Conservation (phyloP, 805 yeast species). For the Naumovozyma castellii region DNA sequence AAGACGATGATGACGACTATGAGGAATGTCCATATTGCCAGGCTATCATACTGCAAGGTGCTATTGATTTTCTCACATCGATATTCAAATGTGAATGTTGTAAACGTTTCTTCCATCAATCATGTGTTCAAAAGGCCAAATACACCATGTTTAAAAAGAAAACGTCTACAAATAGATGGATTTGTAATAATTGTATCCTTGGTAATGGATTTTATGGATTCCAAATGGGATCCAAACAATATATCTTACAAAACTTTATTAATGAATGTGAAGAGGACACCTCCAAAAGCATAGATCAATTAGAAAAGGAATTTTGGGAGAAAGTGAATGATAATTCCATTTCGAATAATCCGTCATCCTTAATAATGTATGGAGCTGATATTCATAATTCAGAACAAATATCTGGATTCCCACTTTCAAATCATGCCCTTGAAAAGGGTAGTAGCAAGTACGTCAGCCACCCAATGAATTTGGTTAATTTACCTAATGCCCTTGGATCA, state of each 20-base stretch:
- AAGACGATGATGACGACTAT: conserved; percentile 24
- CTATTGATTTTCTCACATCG: too few species aligned
- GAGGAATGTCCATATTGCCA: conserved; percentile 43
- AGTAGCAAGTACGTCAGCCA: conserved; percentile 38
- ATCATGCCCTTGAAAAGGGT: conserved; percentile 2
- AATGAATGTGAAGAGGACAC: conserved; percentile 31
- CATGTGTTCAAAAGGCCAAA: conserved; percentile 3
- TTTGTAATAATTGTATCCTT: conserved; percentile 71
- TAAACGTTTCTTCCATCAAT: conserved; percentile 50
- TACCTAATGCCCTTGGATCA: conserved; percentile 65
- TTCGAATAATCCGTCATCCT: too few species aligned
- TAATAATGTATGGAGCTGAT: conserved; percentile 76
- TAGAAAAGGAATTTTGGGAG: conserved; percentile 67
- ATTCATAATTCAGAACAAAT: conserved; percentile 63
- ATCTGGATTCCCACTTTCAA: conserved; percentile 55
- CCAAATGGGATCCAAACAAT: conserved; percentile 51
- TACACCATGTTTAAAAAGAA: background rate
- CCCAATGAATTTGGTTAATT: conserved; percentile 65
- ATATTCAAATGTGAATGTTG: conserved; percentile 88
- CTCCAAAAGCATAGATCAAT: conserved; percentile 24
- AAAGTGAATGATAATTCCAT: conserved; percentile 35
- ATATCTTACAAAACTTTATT: conserved; percentile 53
- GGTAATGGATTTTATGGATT: conserved; percentile 88
- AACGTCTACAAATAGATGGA: conserved; percentile 42
- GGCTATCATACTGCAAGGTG: background rate